A percentile compares a stretch with the other conserved stretches of the same genome.
Evolutionary conservation across 495 filamentous ascomycete genomes (phyloP).

Genomic region (Annulohypoxylon nitens): DNA sequence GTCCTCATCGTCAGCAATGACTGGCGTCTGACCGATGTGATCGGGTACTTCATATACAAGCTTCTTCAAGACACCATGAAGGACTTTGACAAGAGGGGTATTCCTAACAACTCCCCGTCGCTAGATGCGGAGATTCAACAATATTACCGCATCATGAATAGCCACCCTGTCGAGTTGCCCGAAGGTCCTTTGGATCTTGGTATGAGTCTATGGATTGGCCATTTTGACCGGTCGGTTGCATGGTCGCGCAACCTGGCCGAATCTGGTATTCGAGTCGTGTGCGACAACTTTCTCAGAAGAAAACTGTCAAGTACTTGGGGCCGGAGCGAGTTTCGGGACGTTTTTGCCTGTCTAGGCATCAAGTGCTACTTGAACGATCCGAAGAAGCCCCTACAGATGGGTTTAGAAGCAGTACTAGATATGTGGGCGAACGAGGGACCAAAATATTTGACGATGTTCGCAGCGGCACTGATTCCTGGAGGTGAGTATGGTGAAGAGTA

Average conservation of each 20-base stretch:
- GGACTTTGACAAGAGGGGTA: slow-evolving; percentile 41
- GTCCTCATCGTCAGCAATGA: slow-evolving; percentile 69
- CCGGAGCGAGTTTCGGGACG: slow-evolving; percentile 74
- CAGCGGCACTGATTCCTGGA: slow-evolving; percentile 71
- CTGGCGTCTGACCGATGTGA: slow-evolving; percentile 69
- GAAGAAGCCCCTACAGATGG: slow-evolving; percentile 52
- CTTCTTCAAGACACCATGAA: slow-evolving; percentile 64
- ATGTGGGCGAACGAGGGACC: slow-evolving; percentile 71
- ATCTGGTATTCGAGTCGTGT: slow-evolving; percentile 62
- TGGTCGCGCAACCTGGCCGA: slow-evolving; percentile 65
- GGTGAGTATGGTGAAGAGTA: slow-evolving; percentile 59
- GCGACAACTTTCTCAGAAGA: slow-evolving; percentile 51
- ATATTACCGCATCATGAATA: slow-evolving; percentile 68
- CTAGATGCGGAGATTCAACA: slow-evolving; percentile 68
- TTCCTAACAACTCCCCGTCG: slow-evolving; percentile 30
- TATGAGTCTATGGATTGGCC: slow-evolving; percentile 74
- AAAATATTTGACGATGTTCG: slow-evolving; percentile 76
- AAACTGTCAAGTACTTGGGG: slow-evolving; percentile 42
- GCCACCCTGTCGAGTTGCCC: slow-evolving; percentile 62
- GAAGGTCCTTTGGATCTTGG: slow-evolving; percentile 72
- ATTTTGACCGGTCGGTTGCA: slow-evolving; percentile 65
- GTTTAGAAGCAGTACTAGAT: slow-evolving; percentile 62
- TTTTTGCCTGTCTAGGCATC: slow-evolving; percentile 70
- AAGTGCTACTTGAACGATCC: slow-evolving; percentile 64
- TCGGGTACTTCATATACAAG: slow-evolving; percentile 70